phyloP scores from a whole-genome alignment of 331 rosid genomes.

The Prunus yedoensis region DNA sequence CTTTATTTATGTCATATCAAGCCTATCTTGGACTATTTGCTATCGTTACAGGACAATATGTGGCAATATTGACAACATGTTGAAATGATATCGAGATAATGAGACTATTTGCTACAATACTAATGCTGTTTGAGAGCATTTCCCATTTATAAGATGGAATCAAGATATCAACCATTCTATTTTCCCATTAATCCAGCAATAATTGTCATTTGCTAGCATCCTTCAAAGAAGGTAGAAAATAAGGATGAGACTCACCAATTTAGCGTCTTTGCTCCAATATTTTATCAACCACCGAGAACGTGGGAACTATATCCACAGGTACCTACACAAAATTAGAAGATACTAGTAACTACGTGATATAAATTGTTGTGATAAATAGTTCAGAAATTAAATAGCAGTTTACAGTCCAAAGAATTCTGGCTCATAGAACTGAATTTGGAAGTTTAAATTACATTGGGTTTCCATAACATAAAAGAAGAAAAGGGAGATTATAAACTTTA shows the following conservation, averaged over 20 bases:
- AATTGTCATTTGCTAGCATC: not conserved
- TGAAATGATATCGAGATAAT: too few species aligned
- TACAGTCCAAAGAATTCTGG: not conserved
- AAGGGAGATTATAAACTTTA: not conserved
- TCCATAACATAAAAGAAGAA: not conserved
- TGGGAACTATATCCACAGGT: constrained; percentile 78
- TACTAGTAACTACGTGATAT: not conserved
- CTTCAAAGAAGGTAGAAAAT: not conserved
- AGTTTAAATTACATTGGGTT: not conserved
- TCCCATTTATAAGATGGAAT: not conserved
- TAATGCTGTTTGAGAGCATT: too few species aligned
- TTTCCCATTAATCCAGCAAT: not conserved
- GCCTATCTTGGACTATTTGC: too few species aligned
- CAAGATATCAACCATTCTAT: not conserved
- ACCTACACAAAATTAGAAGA: constrained; percentile 41
- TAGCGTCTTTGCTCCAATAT: constrained; percentile 38
- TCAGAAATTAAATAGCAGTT: not conserved
- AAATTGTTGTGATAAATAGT: not conserved
- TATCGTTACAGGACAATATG: too few species aligned
- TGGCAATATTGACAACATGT: too few species aligned
- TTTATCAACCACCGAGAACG: constrained; percentile 64
- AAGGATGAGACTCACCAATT: constrained; percentile 13
- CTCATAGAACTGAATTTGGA: not conserved
- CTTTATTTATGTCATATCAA: too few species aligned
- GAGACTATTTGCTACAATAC: too few species aligned